Conservation (phyloP, 2,329 filamentous ascomycete genomes). For the Zymoseptoria crescenta region DNA sequence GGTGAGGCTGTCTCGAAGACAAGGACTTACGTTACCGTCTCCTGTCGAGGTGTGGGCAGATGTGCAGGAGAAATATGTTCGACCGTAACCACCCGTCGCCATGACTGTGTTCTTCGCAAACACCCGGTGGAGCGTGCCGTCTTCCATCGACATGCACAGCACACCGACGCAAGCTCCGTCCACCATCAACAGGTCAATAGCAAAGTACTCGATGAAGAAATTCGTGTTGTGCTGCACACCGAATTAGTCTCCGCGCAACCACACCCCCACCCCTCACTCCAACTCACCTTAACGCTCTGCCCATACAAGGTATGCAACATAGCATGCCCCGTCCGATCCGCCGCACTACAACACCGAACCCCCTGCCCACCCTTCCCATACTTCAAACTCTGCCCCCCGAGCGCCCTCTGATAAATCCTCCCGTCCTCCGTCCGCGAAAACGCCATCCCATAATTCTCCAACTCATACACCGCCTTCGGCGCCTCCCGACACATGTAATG, state of each 20-base stretch:
- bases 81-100: slow-evolving; percentile 44
- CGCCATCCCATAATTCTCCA: slow-evolving; percentile 49
- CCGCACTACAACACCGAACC: slow-evolving; percentile 40
- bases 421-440: slow-evolving; percentile 43
- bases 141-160: slow-evolving; percentile 42
- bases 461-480: slow-evolving; percentile 46
- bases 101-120: slow-evolving; percentile 43
- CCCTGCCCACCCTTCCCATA: slow-evolving; percentile 44
- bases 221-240: slow-evolving; percentile 35
- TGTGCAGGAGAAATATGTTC: slow-evolving; percentile 45
- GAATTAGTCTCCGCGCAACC: background rate
- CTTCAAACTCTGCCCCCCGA: slow-evolving; percentile 42
- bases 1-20: no score
- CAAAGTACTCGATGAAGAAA: slow-evolving; percentile 47
- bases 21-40: slow-evolving; percentile 37
- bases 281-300: slow-evolving; percentile 36
- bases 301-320: slow-evolving; percentile 46
- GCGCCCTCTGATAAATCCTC: slow-evolving; percentile 42
- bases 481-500: slow-evolving; percentile 54
- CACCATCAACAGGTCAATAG: slow-evolving; percentile 42
- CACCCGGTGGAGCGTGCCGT: slow-evolving; percentile 42
- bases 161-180: slow-evolving; percentile 42
- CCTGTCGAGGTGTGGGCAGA: slow-evolving; percentile 44
- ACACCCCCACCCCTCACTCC: slow-evolving; percentile 41
- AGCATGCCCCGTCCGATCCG: slow-evolving; percentile 44